Conservation (phyloP, 2,329 filamentous ascomycete species). For the Hirsutella rhossiliensis region DNA sequence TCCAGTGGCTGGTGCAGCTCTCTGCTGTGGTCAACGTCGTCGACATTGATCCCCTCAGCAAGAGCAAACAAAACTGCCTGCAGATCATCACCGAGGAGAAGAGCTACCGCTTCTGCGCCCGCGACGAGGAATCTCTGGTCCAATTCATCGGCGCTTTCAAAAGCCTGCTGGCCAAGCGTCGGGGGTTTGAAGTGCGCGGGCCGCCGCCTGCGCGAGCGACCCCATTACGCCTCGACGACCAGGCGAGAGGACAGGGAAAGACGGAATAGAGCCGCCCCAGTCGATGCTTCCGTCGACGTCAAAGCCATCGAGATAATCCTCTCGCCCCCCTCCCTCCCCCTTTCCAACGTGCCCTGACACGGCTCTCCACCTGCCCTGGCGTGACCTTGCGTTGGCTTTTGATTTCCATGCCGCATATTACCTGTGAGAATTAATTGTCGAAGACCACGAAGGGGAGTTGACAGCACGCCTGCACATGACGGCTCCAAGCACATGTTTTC, state of each 20-base stretch:
- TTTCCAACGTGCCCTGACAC: no score
- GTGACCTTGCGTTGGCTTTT: no score
- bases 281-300: no score
- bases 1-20: constrained; percentile 70
- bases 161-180: constrained; percentile 63
- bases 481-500: no score
- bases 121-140: constrained; percentile 70
- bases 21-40: constrained; percentile 76
- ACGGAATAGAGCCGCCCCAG: neutral
- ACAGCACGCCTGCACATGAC: no score
- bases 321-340: no score
- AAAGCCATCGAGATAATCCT: no score
- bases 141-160: constrained; percentile 86
- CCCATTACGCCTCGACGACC: neutral
- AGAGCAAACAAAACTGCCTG: constrained; percentile 74
- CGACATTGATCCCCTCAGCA: constrained; percentile 79
- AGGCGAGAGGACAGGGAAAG: neutral
- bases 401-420: no score
- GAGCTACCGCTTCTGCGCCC: constrained; percentile 63
- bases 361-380: no score
- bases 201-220: constrained; percentile 12
- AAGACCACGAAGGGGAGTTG: no score
- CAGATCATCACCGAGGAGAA: constrained; percentile 93
- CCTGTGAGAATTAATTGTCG: no score
- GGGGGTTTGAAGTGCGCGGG: constrained; percentile 43